Conservation (phyloP, 2,329 filamentous ascomycete genomes). For the Didymosphaeria variabile region DNA sequence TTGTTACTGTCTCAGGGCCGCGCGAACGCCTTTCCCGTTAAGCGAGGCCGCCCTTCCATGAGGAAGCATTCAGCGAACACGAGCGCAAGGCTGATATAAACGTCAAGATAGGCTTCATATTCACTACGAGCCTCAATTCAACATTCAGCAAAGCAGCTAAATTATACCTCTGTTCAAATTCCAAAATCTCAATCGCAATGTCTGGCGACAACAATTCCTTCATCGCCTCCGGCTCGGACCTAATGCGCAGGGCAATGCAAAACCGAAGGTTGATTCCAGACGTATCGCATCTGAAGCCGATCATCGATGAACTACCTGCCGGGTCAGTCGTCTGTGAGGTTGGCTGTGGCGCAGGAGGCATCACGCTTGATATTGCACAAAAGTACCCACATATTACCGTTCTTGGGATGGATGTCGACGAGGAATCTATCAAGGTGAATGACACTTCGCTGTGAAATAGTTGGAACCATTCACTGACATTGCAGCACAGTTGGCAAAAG, state of each 20-base stretch:
- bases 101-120: not conserved
- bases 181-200: not conserved
- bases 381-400: constrained; percentile 6
- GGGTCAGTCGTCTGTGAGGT: constrained; percentile 9
- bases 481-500: not conserved
- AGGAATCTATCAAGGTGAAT: constrained; percentile 6
- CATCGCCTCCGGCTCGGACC: constrained; percentile 7
- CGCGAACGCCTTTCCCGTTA: not conserved
- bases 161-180: not conserved
- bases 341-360: constrained; percentile 7
- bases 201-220: not conserved
- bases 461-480: not conserved
- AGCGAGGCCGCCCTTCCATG: not conserved
- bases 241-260: constrained; percentile 11
- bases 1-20: not conserved
- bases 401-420: constrained; percentile 9
- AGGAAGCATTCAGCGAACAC: constrained; percentile 3
- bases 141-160: not conserved
- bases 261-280: constrained; percentile 6
- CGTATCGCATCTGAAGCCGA: constrained; percentile 5
- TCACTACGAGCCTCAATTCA: too few relatives aligned
- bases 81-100: not conserved
- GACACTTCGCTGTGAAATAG: not conserved
- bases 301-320: constrained; percentile 1
- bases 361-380: constrained; percentile 8